These are phyloP conservation scores for Kluyveromyces lactis DNA, from an alignment of 805 yeast species.

Conservation along the genomic window DNA sequence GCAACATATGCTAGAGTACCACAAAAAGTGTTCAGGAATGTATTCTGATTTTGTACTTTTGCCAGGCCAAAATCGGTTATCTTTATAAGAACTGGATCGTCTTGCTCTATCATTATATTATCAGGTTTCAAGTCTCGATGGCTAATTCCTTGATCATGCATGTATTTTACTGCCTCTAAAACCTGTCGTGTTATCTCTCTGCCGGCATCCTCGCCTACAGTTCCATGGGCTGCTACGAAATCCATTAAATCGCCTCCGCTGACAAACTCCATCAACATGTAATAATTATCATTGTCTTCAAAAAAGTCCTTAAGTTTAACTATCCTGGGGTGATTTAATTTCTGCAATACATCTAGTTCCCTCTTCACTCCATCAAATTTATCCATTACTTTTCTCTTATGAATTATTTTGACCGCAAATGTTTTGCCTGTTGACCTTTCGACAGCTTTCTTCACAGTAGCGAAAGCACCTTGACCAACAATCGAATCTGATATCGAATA, in stretches of 20 bases:
- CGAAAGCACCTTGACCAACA: constrained; percentile 98
- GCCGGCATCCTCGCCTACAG: constrained; percentile 85
- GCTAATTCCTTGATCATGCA: constrained; percentile 85
- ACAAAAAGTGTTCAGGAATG: constrained; percentile 91
- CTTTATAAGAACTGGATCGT: constrained; percentile 85
- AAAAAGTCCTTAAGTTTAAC: constrained; percentile 76
- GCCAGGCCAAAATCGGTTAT: constrained; percentile 96
- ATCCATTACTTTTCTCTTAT: constrained; percentile 70
- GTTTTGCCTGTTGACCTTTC: constrained; percentile 79
- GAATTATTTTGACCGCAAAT: constrained; percentile 85
- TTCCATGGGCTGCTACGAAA: constrained; percentile 86
- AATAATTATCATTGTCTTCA: constrained; percentile 74
- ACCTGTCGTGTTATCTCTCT: constrained; percentile 82
- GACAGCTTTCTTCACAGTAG: constrained; percentile 85
- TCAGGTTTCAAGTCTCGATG: constrained; percentile 97
- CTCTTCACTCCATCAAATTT: constrained; percentile 76
- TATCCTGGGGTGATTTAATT: constrained; percentile 76
- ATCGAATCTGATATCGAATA: constrained; percentile 77
- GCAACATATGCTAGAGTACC: constrained; percentile 97
- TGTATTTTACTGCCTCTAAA: constrained; percentile 73
- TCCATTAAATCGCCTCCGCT: constrained; percentile 98
- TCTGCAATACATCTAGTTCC: constrained; percentile 72
- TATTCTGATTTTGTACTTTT: constrained; percentile 73
- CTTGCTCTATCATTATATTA: constrained; percentile 81
- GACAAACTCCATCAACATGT: constrained; percentile 90